Evolutionary conservation across 169 alveolate species (phyloP).

Genomic region (Eimeria zaria): DNA sequence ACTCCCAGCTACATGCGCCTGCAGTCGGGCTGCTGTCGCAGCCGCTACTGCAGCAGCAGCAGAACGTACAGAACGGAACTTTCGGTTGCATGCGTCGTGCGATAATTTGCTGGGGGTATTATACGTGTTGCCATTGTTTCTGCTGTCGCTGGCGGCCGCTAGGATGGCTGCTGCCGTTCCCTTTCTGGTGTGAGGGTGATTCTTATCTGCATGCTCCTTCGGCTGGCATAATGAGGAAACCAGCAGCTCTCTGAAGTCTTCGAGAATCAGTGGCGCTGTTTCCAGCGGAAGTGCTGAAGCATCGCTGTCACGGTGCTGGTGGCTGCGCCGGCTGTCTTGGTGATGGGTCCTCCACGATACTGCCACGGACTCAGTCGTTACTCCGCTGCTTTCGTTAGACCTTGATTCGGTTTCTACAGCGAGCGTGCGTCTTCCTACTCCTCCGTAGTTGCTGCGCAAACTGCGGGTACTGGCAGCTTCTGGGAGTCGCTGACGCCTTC

Average conservation of each 20-base stretch:
- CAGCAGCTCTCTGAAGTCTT: conserved; percentile 28
- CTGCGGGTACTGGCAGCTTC: background rate
- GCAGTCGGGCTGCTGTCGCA: conserved; percentile 62
- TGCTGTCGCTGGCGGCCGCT: conserved; percentile 17
- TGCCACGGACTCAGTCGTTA: background rate
- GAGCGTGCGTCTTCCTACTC: background rate
- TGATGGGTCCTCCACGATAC: background rate
- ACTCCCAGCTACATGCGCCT: background rate
- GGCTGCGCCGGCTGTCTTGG: background rate
- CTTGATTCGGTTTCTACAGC: background rate
- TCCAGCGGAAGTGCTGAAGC: conserved; percentile 40
- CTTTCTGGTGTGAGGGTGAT: background rate
- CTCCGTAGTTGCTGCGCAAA: conserved; percentile 14
- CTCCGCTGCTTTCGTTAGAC: background rate
- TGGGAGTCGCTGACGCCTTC: conserved; percentile 3
- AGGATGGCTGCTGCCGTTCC: background rate
- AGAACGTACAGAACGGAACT: conserved; percentile 16
- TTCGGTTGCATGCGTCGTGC: conserved; percentile 69
- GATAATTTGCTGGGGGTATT: conserved; percentile 59
- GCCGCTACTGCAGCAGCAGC: conserved; percentile 75
- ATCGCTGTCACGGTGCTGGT: conserved; percentile 10
- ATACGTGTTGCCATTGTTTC: conserved; percentile 35
- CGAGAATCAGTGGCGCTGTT: conserved; percentile 46
- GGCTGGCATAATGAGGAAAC: conserved; percentile 14
- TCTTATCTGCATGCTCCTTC: background rate